Base-by-base conservation (phyloP, 106 monocot species). In the Dendrobium chrysotoxum region DNA sequence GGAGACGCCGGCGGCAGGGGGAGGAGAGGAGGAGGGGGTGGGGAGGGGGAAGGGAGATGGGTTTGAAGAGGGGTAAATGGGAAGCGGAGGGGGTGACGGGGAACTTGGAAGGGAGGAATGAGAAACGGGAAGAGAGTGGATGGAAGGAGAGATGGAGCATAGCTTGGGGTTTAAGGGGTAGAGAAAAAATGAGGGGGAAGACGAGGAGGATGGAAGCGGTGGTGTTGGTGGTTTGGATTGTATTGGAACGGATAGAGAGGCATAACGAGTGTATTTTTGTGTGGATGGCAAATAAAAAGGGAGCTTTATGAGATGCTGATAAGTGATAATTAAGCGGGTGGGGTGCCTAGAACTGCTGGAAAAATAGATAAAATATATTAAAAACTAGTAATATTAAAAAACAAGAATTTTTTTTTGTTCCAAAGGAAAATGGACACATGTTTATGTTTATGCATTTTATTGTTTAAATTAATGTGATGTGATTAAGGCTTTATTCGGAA, bases 11-110 rank as follows among this genome's bases (percentile, higher is more conserved):
- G 53, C 28, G 40, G 53, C 2, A 72, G 78, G 12, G 64, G 42
- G 21, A 12, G 81, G 26, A 39, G 44, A 11, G 79, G 73, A 67
- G 71, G 44, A 28, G 72, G 26, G 78, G 74, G 71, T 31, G 77
- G 23, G 25, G 71, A 28, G 75, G 79, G 75, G 39, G 54, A 4
- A 11, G 61, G 70, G 47, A 58, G 38, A 21, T 47, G 23, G 79
- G 39, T 16, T n/a, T 7, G 47, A 53, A 73, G 74, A 25, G 70
- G 28, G 39, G 79, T 71, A 46, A 30, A 40, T 12, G 50, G 42
- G 44, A 35, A 20, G 55, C 10, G 21, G 35, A 20, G 46, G 26
- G 53, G 54, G 13, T 26, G 64, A 26, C 28, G 3, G 79, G 23
- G 71, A 2, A 13, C 38, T 71, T 71, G 28, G 16, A 31, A 35